Evolutionary conservation across 208 protist species (phyloP).

Genomic region (Angomonas desouzai): DNA sequence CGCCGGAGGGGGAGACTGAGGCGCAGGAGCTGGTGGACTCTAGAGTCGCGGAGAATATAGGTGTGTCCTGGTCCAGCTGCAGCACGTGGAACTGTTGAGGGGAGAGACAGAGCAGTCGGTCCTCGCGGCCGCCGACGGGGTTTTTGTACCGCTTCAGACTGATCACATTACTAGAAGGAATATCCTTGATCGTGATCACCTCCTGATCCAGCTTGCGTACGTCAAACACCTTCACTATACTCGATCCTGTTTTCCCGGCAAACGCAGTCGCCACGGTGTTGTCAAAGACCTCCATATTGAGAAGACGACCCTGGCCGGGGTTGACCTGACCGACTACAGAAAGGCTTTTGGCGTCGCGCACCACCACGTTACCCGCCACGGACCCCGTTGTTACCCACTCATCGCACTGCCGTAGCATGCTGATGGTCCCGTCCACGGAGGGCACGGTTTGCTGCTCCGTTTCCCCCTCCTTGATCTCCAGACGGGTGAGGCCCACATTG

Average conservation of each 20-base stretch:
- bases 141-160: slow-evolving; percentile 77
- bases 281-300: slow-evolving; percentile 74
- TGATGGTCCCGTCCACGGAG: slow-evolving; percentile 45
- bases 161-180: slow-evolving; percentile 60
- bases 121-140: slow-evolving; percentile 42
- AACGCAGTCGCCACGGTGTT: slow-evolving; percentile 73
- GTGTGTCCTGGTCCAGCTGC: slow-evolving; percentile 62
- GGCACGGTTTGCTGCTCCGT: slow-evolving; percentile 49
- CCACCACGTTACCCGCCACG: slow-evolving; percentile 49
- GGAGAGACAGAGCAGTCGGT: slow-evolving; percentile 70
- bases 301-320: slow-evolving; percentile 56
- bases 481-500: slow-evolving; percentile 71
- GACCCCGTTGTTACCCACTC: slow-evolving; percentile 72
- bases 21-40: slow-evolving; percentile 64
- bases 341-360: slow-evolving; percentile 49
- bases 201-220: slow-evolving; percentile 64
- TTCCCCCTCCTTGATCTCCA: slow-evolving; percentile 40
- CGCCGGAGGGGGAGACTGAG: slow-evolving; percentile 66
- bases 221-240: slow-evolving; percentile 81
- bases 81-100: slow-evolving; percentile 73
- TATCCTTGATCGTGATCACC: slow-evolving; percentile 53
- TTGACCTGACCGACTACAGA: slow-evolving; percentile 33
- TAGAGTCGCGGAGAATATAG: slow-evolving; percentile 50
- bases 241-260: slow-evolving; percentile 59
- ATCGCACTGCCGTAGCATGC: slow-evolving; percentile 56